A percentile compares a stretch with the other conserved stretches of the same genome.
phyloP scores from a whole-genome alignment of 1,284 basidiomycete species.

The Xerocomus amazonicus region DNA sequence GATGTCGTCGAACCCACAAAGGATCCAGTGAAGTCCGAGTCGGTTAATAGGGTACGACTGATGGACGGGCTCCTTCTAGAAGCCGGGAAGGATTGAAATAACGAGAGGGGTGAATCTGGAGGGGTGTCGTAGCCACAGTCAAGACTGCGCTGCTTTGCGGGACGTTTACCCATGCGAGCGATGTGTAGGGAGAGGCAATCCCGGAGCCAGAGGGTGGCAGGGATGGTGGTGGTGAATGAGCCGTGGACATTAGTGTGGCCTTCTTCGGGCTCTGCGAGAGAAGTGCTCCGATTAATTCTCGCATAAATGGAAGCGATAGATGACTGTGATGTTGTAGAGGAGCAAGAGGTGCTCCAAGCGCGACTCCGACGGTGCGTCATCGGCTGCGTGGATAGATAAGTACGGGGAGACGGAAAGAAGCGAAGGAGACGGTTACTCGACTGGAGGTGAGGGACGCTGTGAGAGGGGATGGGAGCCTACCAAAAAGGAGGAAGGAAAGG shows the following conservation, averaged over 20 bases:
- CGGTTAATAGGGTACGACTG: constrained; percentile 34
- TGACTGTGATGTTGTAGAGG: constrained; percentile 29
- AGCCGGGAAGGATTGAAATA: constrained; percentile 8
- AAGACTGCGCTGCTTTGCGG: constrained; percentile 4
- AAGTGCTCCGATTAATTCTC: constrained; percentile 28
- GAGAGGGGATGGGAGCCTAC: background rate
- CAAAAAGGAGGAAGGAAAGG: background rate
- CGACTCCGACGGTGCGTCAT: constrained; percentile 13
- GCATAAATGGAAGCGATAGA: constrained; percentile 33
- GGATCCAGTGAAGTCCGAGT: constrained; percentile 10
- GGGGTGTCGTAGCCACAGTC: constrained; percentile 27
- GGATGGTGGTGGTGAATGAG: constrained; percentile 44
- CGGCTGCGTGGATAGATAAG: background rate
- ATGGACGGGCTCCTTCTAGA: constrained; percentile 34
- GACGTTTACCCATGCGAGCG: constrained; percentile 7
- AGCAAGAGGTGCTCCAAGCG: constrained; percentile 23
- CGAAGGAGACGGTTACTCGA: background rate
- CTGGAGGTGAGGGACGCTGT: background rate
- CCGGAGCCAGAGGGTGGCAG: constrained; percentile 28
- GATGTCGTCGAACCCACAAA: constrained; percentile 12
- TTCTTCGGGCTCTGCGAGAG: constrained; percentile 26
- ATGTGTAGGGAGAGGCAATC: constrained; percentile 21
- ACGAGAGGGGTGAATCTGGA: constrained; percentile 33
- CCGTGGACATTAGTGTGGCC: constrained; percentile 41
- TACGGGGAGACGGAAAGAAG: background rate